Conservation (phyloP, 163 green algal species). For the Scenedesmus sp. region DNA sequence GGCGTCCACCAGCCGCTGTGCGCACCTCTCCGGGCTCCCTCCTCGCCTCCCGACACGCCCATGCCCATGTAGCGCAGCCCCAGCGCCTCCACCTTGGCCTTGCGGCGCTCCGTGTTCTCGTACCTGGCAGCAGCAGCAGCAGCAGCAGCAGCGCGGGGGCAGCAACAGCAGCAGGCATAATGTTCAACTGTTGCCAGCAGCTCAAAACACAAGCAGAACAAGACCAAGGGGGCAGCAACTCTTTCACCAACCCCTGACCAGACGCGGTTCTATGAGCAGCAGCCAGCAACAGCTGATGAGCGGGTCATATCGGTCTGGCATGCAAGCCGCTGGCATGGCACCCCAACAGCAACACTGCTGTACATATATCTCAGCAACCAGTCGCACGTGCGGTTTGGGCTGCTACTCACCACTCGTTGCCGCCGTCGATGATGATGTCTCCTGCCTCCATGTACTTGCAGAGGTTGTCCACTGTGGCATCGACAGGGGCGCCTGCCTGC, state of each 20-base stretch:
- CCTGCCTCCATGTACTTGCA: slow-evolving; percentile 92
- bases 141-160: slow-evolving; percentile 23
- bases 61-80: slow-evolving; percentile 98
- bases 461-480: slow-evolving; percentile 93
- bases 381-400: too few relatives aligned
- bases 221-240: too few relatives aligned
- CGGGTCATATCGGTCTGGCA: too few relatives aligned
- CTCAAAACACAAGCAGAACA: neutral
- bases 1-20: too few relatives aligned
- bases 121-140: slow-evolving; percentile 80
- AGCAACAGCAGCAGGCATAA: neutral
- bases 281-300: too few relatives aligned
- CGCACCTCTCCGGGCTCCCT: slow-evolving; percentile 94
- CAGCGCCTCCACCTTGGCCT: slow-evolving; percentile 83
- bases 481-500: slow-evolving; percentile 96
- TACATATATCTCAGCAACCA: too few relatives aligned
- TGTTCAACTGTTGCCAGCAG: neutral
- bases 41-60: slow-evolving; percentile 98
- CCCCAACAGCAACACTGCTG: too few relatives aligned
- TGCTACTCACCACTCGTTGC: slow-evolving; percentile 14
- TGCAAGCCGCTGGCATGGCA: too few relatives aligned
- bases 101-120: slow-evolving; percentile 97
- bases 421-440: slow-evolving; percentile 97
- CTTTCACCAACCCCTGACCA: too few relatives aligned
- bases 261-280: too few relatives aligned